A percentile compares a stretch with the other conserved stretches of the same genome.
These are phyloP conservation scores for Rhododendron kiyosumense DNA, from an alignment of 148 eudicot species.

Conservation along the genomic window DNA sequence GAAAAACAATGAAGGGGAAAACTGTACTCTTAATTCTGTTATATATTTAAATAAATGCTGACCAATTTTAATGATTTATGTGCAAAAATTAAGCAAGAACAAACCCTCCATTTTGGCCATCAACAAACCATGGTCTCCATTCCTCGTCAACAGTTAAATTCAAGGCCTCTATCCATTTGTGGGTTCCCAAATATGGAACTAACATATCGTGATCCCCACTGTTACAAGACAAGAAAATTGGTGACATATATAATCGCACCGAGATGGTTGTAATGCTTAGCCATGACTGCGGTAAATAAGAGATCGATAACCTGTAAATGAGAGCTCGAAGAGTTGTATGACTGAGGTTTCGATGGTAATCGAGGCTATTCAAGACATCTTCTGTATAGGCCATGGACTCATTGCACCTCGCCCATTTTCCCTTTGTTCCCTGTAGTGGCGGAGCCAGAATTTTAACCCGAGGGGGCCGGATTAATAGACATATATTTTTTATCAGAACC, in stretches of 20 bases:
- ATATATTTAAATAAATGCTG: too few relatives aligned
- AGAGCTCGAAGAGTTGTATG: slow-evolving; percentile 23
- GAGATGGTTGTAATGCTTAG: too few relatives aligned
- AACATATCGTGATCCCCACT: slow-evolving; percentile 32
- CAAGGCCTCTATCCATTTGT: slow-evolving; percentile 13
- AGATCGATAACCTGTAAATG: slow-evolving; percentile 38
- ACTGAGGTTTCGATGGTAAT: slow-evolving; percentile 25
- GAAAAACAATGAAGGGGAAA: background rate
- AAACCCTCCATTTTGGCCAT: slow-evolving; percentile 25
- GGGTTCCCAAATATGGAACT: slow-evolving; percentile 18
- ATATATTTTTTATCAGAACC: too few relatives aligned
- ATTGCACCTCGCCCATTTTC: too few relatives aligned
- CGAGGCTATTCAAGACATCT: slow-evolving; percentile 16
- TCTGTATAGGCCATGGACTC: too few relatives aligned
- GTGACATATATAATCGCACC: too few relatives aligned
- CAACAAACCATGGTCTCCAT: slow-evolving; percentile 33
- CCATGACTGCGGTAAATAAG: too few relatives aligned
- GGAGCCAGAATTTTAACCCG: too few relatives aligned
- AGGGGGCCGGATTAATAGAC: too few relatives aligned
- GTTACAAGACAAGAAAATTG: background rate
- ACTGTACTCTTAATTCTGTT: too few relatives aligned
- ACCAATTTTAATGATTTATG: too few relatives aligned
- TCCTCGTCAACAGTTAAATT: slow-evolving; percentile 8
- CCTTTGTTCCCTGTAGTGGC: too few relatives aligned
- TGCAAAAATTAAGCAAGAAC: background rate